These are phyloP conservation scores for Silene latifolia DNA, from an alignment of 148 eudicot species.

Conservation along the genomic window DNA sequence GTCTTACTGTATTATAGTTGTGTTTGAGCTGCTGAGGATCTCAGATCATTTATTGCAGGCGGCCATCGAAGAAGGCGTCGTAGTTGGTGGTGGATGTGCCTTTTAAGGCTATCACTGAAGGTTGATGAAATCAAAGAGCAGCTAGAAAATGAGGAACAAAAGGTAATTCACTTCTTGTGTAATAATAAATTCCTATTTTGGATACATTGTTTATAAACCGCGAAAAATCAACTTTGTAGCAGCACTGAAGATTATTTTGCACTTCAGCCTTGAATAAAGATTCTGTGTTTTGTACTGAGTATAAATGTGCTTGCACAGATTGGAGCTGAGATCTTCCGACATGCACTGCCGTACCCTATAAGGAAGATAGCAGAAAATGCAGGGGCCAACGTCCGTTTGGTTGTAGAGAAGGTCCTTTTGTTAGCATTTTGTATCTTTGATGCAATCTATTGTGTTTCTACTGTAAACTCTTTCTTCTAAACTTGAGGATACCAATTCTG, in stretches of 20 bases:
- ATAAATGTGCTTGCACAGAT: constrained; percentile 37
- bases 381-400: constrained; percentile 68
- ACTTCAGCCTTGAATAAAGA: background rate
- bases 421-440: background rate
- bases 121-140: constrained; percentile 54
- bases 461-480: background rate
- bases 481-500: background rate
- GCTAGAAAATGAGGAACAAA: constrained; percentile 90
- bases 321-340: constrained; percentile 90
- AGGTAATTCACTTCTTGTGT: constrained; percentile 28
- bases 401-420: constrained; percentile 63
- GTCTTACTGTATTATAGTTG: too few relatives aligned
- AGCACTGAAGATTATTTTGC: background rate
- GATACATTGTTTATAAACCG: too few relatives aligned
- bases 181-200: too few relatives aligned
- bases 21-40: background rate
- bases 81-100: constrained; percentile 95
- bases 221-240: background rate
- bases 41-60: constrained; percentile 41
- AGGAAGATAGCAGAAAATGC: constrained; percentile 85
- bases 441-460: background rate
- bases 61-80: constrained; percentile 93
- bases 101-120: constrained; percentile 71
- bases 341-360: constrained; percentile 72
- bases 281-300: constrained; percentile 4